Evolutionary conservation across 225 moss, liverwort and hornwort genomes (phyloP).

Genomic region (Rhytidiadelphus loreus): DNA sequence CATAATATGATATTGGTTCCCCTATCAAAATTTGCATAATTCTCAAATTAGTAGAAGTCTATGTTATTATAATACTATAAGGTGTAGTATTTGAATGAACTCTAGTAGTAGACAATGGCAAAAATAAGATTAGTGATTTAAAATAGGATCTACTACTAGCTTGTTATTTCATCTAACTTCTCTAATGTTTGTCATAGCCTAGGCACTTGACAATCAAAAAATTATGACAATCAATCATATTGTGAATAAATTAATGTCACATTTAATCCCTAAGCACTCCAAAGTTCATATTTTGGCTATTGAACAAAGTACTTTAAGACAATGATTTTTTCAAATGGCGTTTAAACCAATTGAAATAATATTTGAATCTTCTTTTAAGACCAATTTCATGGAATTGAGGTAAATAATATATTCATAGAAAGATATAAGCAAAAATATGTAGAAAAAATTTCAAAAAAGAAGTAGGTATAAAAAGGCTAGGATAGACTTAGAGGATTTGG

Average conservation of each 20-base stretch:
- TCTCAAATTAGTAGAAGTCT: not conserved
- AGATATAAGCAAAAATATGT: not conserved
- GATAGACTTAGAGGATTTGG: not conserved
- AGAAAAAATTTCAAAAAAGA: not conserved
- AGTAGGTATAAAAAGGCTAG: not conserved
- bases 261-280: not conserved
- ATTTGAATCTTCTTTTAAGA: not conserved
- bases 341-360: not conserved
- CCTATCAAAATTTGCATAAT: not conserved
- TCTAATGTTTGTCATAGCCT: not conserved
- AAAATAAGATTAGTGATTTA: not conserved
- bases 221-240: not conserved
- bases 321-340: not conserved
- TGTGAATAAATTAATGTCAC: not conserved
- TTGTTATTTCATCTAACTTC: not conserved
- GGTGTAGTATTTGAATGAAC: not conserved
- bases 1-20: not conserved
- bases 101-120: fast-evolving
- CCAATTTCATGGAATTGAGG: not conserved
- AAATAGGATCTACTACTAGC: not conserved
- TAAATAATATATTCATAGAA: not conserved
- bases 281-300: not conserved
- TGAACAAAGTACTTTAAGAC: not conserved
- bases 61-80: not conserved
- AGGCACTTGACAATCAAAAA: not conserved